These are phyloP conservation scores for Alternaria atra DNA, from an alignment of 2,329 filamentous ascomycete genomes.

Conservation along the genomic window DNA sequence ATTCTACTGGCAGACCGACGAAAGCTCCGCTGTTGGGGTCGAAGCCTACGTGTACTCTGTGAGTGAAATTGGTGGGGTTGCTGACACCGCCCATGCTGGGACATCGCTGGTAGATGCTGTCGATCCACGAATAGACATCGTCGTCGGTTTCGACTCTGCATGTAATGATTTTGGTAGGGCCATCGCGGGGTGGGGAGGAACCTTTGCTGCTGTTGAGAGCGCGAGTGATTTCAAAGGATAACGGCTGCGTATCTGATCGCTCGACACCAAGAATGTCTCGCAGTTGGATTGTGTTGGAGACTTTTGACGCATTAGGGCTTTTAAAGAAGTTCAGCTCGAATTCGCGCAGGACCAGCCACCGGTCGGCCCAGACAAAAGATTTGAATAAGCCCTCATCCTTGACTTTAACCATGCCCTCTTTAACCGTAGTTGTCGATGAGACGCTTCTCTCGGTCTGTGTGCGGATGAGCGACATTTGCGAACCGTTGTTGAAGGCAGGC, in stretches of 20 bases:
- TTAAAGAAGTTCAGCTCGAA: conserved; percentile 96
- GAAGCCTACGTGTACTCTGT: conserved; percentile 96
- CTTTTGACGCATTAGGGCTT: conserved; percentile 80
- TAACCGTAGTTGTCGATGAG: conserved; percentile 52
- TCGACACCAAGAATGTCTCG: conserved; percentile 90
- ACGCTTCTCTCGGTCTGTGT: conserved; percentile 54
- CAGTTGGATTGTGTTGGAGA: conserved; percentile 84
- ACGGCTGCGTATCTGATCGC: conserved; percentile 87
- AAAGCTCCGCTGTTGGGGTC: conserved; percentile 96
- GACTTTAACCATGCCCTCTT: conserved; percentile 79
- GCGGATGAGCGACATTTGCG: conserved; percentile 51
- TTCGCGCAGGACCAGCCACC: conserved; percentile 90
- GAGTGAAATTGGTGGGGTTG: conserved; percentile 97
- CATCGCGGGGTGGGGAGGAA: conserved; percentile 79
- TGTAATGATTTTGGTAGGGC: conserved; percentile 81
- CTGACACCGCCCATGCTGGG: conserved; percentile 98
- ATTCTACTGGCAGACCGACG: conserved; percentile 91
- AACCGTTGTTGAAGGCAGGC: conserved; percentile 56
- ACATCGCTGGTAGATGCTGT: conserved; percentile 95
- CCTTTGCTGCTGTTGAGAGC: conserved; percentile 64
- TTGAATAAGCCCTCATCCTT: conserved; percentile 92
- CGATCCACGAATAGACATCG: conserved; percentile 98
- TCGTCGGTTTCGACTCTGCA: conserved; percentile 96
- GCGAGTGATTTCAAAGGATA: conserved; percentile 93
- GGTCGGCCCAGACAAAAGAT: conserved; percentile 85